A percentile compares a stretch with the other conserved stretches of the same genome.
Evolutionary conservation across 345 rosid genomes (phyloP).

Genomic region (Alliaria petiolata): DNA sequence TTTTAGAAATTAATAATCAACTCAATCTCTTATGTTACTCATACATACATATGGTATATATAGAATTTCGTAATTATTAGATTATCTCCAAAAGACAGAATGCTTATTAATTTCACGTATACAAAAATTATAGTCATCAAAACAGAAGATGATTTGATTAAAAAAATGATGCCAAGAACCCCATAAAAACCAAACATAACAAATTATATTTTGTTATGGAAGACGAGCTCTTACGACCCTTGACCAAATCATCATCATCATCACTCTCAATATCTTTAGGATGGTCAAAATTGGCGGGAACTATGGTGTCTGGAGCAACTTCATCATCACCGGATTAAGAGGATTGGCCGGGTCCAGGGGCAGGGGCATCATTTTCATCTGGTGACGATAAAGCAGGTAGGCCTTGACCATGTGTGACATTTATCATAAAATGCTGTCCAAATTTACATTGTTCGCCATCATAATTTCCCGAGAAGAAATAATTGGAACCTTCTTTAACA

Average conservation of each 20-base stretch:
- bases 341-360: slow-evolving; percentile 53
- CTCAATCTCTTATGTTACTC: too few relatives aligned
- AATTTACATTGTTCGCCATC: slow-evolving; percentile 84
- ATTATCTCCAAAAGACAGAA: not conserved
- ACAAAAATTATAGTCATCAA: not conserved
- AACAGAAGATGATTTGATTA: not conserved
- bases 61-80: not conserved
- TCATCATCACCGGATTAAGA: slow-evolving; percentile 53
- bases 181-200: slow-evolving; percentile 28
- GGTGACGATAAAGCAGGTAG: slow-evolving; percentile 50
- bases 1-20: not conserved
- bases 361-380: slow-evolving; percentile 29
- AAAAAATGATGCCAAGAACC: slow-evolving; percentile 21
- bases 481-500: slow-evolving; percentile 61
- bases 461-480: slow-evolving; percentile 80
- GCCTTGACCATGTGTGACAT: slow-evolving; percentile 78
- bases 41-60: too few relatives aligned
- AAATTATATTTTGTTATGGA: slow-evolving; percentile 35
- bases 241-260: slow-evolving; percentile 20
- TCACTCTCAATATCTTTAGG: slow-evolving; percentile 45
- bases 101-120: slow-evolving; percentile 3
- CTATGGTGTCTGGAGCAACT: slow-evolving; percentile 67
- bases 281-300: slow-evolving; percentile 61
- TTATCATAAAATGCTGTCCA: slow-evolving; percentile 65
- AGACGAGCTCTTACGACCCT: slow-evolving; percentile 14